phyloP scores from a whole-genome alignment of 257 asterid species.

The Solanum corneliomulleri region DNA sequence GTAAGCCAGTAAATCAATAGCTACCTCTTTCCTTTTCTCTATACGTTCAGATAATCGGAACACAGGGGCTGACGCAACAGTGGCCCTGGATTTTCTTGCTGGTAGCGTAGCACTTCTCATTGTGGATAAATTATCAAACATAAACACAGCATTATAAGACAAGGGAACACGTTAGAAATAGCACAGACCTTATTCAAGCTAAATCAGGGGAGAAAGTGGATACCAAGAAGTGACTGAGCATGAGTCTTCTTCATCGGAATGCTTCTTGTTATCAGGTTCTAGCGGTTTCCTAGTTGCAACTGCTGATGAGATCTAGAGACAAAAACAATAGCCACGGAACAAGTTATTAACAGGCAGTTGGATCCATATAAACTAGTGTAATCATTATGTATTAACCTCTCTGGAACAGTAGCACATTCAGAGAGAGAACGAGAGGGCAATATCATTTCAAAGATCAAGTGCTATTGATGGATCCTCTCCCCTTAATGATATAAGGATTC shows the following conservation, averaged over 20 bases:
- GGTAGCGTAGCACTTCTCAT: slow-evolving; percentile 29
- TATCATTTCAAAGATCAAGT: not conserved
- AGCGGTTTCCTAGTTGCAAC: slow-evolving; percentile 43
- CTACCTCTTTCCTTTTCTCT: slow-evolving; percentile 81
- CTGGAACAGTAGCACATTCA: not conserved
- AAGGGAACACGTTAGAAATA: slow-evolving; percentile 4
- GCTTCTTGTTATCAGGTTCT: slow-evolving; percentile 65
- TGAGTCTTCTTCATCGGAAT: slow-evolving; percentile 54
- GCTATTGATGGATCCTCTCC: not conserved
- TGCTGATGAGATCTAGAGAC: slow-evolving; percentile 38
- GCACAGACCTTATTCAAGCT: not conserved
- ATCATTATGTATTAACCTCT: not conserved
- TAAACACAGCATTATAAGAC: not conserved
- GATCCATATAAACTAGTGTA: not conserved
- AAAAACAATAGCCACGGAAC: not conserved
- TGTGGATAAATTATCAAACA: slow-evolving; percentile 15
- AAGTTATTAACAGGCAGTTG: not conserved
- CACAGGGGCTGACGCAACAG: slow-evolving; percentile 48
- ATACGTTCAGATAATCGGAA: slow-evolving; percentile 74
- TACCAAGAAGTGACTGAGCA: slow-evolving; percentile 58
- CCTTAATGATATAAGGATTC: not conserved
- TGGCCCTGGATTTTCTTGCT: slow-evolving; percentile 39
- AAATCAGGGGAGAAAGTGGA: slow-evolving; percentile 22
- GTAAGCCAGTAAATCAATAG: not conserved
- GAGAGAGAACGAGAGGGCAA: not conserved